Evolutionary conservation across 2,329 filamentous ascomycete species (phyloP), one percentile per base, ranked within the genome.

Genomic region (Coleophoma eucalyptorum): DNA sequence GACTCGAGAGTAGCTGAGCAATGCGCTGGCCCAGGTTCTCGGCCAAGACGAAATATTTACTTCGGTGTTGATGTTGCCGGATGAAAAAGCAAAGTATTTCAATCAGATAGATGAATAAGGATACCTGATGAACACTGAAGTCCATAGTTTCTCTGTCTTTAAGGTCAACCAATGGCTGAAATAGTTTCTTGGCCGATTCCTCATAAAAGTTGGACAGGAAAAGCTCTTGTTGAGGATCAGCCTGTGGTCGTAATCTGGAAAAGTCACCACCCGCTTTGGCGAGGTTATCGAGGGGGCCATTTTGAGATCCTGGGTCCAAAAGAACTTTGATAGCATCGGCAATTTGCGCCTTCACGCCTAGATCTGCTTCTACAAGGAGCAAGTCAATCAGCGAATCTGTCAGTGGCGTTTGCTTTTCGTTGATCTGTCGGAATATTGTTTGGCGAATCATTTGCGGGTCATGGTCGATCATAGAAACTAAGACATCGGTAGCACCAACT

Each of bases 21-120:
- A 97, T 86, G 38, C 92, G 83, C 54, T 84, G 80, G 7, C 88
- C 84, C 42, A 97, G 76, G 51, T 87, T 85, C 68, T 97, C 83
- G 11, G 82, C 82, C 55, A 96, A 76, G 21, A 97, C 87, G 64
- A 97, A 96, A 63, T 85, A 89, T 68, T 95, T 94, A 73, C 87
- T 92, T 60, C 90, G 84, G 62, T 89, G 85, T 38, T 87, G 81
- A 69, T 97, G 93, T 64, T 95, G 89, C 38, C 92, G 85, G 57
- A 97, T 85, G 67, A 97, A 97, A 72, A 95, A 97, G 66, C 89
- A 92, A 46, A 97, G 78, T 26, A 97, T 89, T 65, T 99, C 94
- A 49, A 97, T 87, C 46, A 99, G 76, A 66, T 97, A 94, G 18
- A 85, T 86, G 68, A 92, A 96, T 55, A 97, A 79, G n/a, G 90